phyloP scores from a whole-genome alignment of 805 yeast genomes.

The Monosporozyma unispora region DNA sequence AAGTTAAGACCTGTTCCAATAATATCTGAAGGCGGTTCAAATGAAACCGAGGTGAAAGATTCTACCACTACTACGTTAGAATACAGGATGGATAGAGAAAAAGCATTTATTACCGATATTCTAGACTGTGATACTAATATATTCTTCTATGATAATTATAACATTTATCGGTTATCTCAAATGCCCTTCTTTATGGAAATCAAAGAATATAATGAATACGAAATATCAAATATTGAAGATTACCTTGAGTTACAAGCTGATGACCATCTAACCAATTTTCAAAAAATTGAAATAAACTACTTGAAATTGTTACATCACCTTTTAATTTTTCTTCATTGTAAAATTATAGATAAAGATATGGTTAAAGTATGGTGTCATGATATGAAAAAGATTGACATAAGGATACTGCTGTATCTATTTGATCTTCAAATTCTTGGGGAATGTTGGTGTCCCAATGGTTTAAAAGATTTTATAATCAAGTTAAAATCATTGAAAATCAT shows the following conservation, averaged over 20 bases:
- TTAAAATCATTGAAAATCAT: slow-evolving; percentile 20
- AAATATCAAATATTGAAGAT: slow-evolving; percentile 14
- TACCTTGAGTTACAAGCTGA: slow-evolving; percentile 5
- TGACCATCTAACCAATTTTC: slow-evolving; percentile 8
- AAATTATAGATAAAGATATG: slow-evolving; percentile 13
- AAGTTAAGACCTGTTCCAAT: slow-evolving; percentile 20
- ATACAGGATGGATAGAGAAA: slow-evolving; percentile 21
- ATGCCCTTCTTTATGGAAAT: slow-evolving; percentile 19
- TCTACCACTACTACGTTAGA: slow-evolving; percentile 9
- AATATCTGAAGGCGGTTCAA: slow-evolving; percentile 5
- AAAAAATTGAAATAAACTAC: slow-evolving; percentile 15
- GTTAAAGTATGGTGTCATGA: slow-evolving; percentile 16
- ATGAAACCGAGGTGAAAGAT: background rate
- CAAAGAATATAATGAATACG: slow-evolving; percentile 14
- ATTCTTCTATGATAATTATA: slow-evolving; percentile 13
- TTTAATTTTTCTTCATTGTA: slow-evolving; percentile 19
- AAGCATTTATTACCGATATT: slow-evolving; percentile 12
- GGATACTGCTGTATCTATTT: slow-evolving; percentile 21
- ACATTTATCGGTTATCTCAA: slow-evolving; percentile 13
- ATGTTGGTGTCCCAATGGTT: slow-evolving; percentile 25
- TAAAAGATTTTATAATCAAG: slow-evolving; percentile 14
- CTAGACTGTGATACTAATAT: slow-evolving; percentile 14
- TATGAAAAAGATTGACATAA: slow-evolving; percentile 17
- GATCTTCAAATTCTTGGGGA: slow-evolving; percentile 22
- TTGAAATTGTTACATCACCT: slow-evolving; percentile 16